Conservation (phyloP, 2,329 filamentous ascomycete species). For the Hymenoscyphus scutula region DNA sequence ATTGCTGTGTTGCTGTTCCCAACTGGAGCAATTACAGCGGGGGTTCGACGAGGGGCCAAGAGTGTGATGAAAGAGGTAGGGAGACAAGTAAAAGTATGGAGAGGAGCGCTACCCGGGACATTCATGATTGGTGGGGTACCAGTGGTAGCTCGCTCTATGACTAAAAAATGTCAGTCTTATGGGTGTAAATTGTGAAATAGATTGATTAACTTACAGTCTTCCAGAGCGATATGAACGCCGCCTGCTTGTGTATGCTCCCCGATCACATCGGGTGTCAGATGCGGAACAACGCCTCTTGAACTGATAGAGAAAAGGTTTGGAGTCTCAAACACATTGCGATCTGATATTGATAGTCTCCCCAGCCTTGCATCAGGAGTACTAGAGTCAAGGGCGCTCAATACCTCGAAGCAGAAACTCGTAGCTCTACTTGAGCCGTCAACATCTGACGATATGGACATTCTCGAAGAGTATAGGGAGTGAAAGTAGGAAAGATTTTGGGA, state of each 20-base stretch:
- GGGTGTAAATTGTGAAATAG: slow-evolving; percentile 14
- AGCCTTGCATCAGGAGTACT: slow-evolving; percentile 27
- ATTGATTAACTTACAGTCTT: slow-evolving; percentile 74
- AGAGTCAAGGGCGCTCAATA: slow-evolving; percentile 23
- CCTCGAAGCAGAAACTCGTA: slow-evolving; percentile 25
- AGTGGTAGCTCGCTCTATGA: slow-evolving; percentile 50
- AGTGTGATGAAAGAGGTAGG: slow-evolving; percentile 65
- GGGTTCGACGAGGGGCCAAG: slow-evolving; percentile 73
- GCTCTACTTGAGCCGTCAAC: neutral
- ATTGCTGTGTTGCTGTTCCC: slow-evolving; percentile 70
- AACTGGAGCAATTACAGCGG: slow-evolving; percentile 69
- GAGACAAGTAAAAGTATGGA: slow-evolving; percentile 76
- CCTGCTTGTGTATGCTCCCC: slow-evolving; percentile 60
- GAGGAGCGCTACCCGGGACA: slow-evolving; percentile 42
- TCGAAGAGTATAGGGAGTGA: neutral
- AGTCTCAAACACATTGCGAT: slow-evolving; percentile 68
- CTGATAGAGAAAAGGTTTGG: slow-evolving; percentile 78
- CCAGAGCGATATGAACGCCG: slow-evolving; percentile 77
- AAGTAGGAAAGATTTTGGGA: neutral
- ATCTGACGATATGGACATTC: neutral
- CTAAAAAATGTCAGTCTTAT: slow-evolving; percentile 36
- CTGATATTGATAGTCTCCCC: slow-evolving; percentile 53
- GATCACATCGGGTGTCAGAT: slow-evolving; percentile 84
- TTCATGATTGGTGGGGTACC: slow-evolving; percentile 50
- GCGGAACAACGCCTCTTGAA: slow-evolving; percentile 81